A percentile compares a stretch with the other conserved stretches of the same genome.
Evolutionary conservation across 805 yeast genomes (phyloP).

Genomic region (Dipodascopsis tothii): DNA sequence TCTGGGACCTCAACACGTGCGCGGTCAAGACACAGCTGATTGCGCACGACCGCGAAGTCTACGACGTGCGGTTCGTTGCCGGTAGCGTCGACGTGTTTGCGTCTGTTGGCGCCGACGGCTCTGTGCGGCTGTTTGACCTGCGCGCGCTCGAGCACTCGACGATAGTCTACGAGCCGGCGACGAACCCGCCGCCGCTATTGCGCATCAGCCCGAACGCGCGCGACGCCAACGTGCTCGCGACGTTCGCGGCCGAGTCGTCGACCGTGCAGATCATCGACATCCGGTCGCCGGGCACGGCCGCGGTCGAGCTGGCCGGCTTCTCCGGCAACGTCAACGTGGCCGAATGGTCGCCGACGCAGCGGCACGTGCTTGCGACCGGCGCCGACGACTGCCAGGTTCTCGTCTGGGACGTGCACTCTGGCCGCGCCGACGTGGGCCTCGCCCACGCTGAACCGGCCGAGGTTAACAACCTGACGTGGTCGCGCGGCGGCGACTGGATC

Average conservation of each 20-base stretch:
- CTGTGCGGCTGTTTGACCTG: slow-evolving; percentile 84
- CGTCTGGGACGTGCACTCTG: slow-evolving; percentile 53
- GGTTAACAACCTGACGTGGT: slow-evolving; percentile 72
- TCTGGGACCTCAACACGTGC: slow-evolving; percentile 75
- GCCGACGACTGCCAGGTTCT: slow-evolving; percentile 54
- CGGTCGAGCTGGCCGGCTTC: slow-evolving; percentile 62
- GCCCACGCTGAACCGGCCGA: slow-evolving; percentile 61
- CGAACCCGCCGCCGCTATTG: slow-evolving; percentile 50
- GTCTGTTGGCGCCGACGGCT: slow-evolving; percentile 92
- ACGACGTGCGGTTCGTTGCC: slow-evolving; percentile 78
- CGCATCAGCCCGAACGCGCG: slow-evolving; percentile 69
- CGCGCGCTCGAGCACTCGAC: slow-evolving; percentile 79
- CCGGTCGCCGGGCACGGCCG: slow-evolving; percentile 80
- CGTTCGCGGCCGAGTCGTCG: slow-evolving; percentile 65
- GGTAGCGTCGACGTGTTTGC: slow-evolving; percentile 73
- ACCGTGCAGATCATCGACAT: slow-evolving; percentile 68
- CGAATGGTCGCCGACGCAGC: slow-evolving; percentile 68
- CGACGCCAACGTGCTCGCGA: slow-evolving; percentile 77
- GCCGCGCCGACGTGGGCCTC: slow-evolving; percentile 27
- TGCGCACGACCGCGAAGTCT: slow-evolving; percentile 93
- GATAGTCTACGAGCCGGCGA: slow-evolving; percentile 66
- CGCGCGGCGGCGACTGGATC: slow-evolving; percentile 66
- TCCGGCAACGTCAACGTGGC: slow-evolving; percentile 61
- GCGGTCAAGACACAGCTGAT: slow-evolving; percentile 85
- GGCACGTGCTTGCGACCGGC: slow-evolving; percentile 65